Percentiles rank a stretch among this genome's conserved stretches.
phyloP scores from a whole-genome alignment of 306 rosid genomes.

The Ormosia semicastrata region DNA sequence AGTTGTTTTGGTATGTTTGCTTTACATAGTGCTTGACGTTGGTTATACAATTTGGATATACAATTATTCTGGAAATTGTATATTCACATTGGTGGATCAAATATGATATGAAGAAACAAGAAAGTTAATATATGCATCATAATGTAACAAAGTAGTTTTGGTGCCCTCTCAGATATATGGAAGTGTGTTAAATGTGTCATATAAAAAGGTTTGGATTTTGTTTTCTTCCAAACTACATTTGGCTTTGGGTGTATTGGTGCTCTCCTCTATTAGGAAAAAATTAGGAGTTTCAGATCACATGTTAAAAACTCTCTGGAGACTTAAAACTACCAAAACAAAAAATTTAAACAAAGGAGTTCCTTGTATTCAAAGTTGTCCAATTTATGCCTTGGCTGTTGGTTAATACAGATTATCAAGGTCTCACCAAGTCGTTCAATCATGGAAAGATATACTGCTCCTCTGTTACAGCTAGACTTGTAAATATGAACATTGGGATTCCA shows the following conservation, averaged over 20 bases:
- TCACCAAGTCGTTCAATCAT: slow-evolving; percentile 85
- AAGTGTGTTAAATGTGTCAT: background rate
- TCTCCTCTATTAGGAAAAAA: background rate
- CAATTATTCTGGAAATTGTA: background rate
- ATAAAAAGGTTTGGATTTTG: background rate
- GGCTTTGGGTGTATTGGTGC: background rate
- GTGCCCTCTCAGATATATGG: background rate
- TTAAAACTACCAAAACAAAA: slow-evolving; percentile 21
- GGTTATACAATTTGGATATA: background rate
- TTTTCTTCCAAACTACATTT: background rate
- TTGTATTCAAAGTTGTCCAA: slow-evolving; percentile 5
- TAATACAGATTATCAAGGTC: slow-evolving; percentile 94
- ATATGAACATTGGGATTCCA: slow-evolving; percentile 87
- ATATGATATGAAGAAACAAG: background rate
- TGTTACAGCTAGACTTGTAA: slow-evolving; percentile 80
- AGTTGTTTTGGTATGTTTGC: background rate
- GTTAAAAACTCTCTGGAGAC: slow-evolving; percentile 16
- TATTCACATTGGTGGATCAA: background rate
- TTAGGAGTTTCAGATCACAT: slow-evolving; percentile 1
- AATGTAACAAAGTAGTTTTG: background rate
- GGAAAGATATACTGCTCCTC: slow-evolving; percentile 91
- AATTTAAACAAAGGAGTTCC: background rate
- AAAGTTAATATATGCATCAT: background rate
- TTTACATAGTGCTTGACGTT: background rate
- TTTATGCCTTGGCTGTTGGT: slow-evolving; percentile 15